Conservation (phyloP, 2,329 filamentous ascomycete genomes). For the Septoria petroselini region DNA sequence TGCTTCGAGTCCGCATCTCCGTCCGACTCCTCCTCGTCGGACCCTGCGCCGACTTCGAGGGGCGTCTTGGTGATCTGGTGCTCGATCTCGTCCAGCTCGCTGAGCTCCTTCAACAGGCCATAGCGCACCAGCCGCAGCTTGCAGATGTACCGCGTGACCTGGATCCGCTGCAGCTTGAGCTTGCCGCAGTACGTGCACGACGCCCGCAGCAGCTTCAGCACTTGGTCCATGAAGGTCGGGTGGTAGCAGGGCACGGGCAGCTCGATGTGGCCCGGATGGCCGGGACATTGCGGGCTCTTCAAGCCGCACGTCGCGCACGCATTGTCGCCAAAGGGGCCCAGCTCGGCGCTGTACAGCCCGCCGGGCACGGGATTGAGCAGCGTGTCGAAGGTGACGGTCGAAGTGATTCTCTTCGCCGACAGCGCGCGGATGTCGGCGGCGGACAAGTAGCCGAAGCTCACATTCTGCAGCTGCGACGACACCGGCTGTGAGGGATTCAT, state of each 20-base stretch:
- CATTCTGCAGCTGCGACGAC: conserved; percentile 75
- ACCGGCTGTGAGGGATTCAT: conserved; percentile 66
- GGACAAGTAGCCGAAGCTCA: conserved; percentile 85
- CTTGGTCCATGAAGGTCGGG: conserved; percentile 92
- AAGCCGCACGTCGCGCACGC: conserved; percentile 89
- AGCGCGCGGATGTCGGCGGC: conserved; percentile 79
- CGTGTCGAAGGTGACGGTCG: conserved; percentile 89
- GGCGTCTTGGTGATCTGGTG: conserved; percentile 20
- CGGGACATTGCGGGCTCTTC: conserved; percentile 73
- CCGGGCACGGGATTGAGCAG: conserved; percentile 85
- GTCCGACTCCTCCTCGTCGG: conserved; percentile 55
- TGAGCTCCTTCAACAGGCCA: conserved; percentile 70
- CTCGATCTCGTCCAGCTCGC: conserved; percentile 48
- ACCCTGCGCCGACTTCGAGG: conserved; percentile 12
- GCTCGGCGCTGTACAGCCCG: conserved; percentile 85
- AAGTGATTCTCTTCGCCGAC: conserved; percentile 91
- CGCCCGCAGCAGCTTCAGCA: conserved; percentile 76
- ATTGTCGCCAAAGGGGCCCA: conserved; percentile 85
- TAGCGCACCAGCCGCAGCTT: conserved; percentile 82
- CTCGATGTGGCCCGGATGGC: conserved; percentile 92
- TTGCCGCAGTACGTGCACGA: conserved; percentile 89
- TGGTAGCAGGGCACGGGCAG: conserved; percentile 92
- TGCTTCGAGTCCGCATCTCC: conserved; percentile 59
- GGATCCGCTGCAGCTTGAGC: conserved; percentile 72
- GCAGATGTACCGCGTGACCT: conserved; percentile 76